A percentile compares a stretch with the other conserved stretches of the same genome.
Conservation (phyloP, 345 rosid species). For the Salix caprea region DNA sequence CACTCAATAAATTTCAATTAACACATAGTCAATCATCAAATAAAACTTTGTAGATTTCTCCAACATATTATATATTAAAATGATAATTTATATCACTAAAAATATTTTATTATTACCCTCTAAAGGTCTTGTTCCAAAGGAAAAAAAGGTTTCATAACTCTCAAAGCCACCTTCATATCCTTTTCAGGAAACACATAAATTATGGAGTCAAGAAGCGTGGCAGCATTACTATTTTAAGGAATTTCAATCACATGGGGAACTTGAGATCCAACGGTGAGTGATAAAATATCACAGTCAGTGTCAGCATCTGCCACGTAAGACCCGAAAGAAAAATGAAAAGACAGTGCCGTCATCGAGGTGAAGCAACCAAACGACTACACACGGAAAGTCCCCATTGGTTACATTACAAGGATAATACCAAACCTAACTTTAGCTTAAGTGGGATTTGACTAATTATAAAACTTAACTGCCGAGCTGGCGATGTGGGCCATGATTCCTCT, state of each 20-base stretch:
- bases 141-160: too few relatives aligned
- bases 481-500: slow-evolving; percentile 35
- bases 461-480: slow-evolving; percentile 15
- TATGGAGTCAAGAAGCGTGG: slow-evolving; percentile 15
- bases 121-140: too few relatives aligned
- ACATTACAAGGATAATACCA: background rate
- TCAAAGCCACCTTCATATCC: slow-evolving; percentile 1
- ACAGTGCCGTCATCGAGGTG: slow-evolving; percentile 32
- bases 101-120: too few relatives aligned
- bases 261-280: slow-evolving; percentile 27
- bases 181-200: slow-evolving; percentile 16
- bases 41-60: too few relatives aligned
- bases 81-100: too few relatives aligned
- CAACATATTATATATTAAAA: too few relatives aligned
- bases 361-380: slow-evolving; percentile 10
- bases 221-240: slow-evolving; percentile 10
- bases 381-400: slow-evolving; percentile 13
- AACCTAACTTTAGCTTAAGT: slow-evolving; percentile 3
- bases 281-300: slow-evolving; percentile 7
- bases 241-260: slow-evolving; percentile 36
- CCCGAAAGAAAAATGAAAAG: background rate
- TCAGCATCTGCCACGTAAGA: slow-evolving; percentile 21
- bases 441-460: slow-evolving; percentile 8
- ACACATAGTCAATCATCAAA: too few relatives aligned
- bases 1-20: too few relatives aligned